phyloP scores from a whole-genome alignment of 2,329 filamentous ascomycete genomes.

The Hymenoscyphus salicellus region DNA sequence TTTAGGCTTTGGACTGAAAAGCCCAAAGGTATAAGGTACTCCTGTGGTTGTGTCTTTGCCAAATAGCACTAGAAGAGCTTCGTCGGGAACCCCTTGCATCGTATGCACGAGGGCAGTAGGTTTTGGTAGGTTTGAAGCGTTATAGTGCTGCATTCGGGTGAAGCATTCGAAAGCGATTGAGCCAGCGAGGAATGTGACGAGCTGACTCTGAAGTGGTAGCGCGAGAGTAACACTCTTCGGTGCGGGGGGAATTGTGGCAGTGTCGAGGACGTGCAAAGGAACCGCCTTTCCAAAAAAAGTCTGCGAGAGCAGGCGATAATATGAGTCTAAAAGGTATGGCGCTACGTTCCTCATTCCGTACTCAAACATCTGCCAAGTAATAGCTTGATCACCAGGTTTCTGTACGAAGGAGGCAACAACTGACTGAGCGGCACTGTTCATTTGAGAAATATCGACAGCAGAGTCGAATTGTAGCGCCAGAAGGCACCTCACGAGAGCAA shows the following conservation, averaged over 20 bases:
- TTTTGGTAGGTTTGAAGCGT: background rate
- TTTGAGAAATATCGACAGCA: background rate
- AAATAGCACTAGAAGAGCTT: background rate
- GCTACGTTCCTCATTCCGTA: constrained; percentile 1
- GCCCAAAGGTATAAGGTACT: background rate
- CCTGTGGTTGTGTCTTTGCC: background rate
- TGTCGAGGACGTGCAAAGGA: background rate
- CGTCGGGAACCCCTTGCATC: background rate
- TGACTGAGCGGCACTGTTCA: background rate
- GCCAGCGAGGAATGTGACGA: constrained; percentile 2
- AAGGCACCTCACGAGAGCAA: background rate
- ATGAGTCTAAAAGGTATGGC: constrained; percentile 4
- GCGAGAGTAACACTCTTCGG: background rate
- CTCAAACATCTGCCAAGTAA: constrained; percentile 2
- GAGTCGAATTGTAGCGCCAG: background rate
- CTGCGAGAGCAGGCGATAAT: constrained; percentile 2
- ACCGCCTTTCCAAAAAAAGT: background rate
- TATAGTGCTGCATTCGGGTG: background rate
- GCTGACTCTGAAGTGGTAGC: constrained; percentile 5
- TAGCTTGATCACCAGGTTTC: background rate
- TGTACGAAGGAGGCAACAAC: background rate
- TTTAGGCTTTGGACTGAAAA: background rate
- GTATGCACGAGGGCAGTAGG: background rate
- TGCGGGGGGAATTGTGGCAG: background rate
- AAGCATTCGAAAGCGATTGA: constrained; percentile 1